Evolutionary conservation across 2,329 filamentous ascomycete species (phyloP).

Genomic region (Thielaviopsis musarum): DNA sequence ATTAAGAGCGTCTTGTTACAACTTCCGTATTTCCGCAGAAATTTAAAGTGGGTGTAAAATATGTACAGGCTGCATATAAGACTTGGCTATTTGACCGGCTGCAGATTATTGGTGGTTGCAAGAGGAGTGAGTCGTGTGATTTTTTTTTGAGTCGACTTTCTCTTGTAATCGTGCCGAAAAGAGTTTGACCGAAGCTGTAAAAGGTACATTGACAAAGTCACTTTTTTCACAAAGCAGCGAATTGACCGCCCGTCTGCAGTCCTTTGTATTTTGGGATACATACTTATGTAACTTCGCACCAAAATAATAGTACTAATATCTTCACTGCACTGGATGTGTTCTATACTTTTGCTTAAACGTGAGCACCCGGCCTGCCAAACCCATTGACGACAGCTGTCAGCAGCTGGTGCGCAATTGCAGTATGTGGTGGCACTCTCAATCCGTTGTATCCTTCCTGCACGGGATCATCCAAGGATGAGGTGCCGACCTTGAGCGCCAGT

Average conservation of each 20-base stretch:
- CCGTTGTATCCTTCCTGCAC: slow-evolving; percentile 50
- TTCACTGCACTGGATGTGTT: no score
- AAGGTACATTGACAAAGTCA: not conserved
- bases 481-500: slow-evolving; percentile 46
- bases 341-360: not conserved
- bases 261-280: no score
- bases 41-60: no score
- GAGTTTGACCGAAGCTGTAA: not conserved
- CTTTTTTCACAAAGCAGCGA: not conserved
- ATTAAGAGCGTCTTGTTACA: no score
- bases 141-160: not conserved
- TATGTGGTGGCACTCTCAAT: slow-evolving; percentile 64
- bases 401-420: slow-evolving; percentile 84
- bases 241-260: no score
- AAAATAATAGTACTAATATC: no score
- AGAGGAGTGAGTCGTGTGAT: no score
- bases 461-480: slow-evolving; percentile 48
- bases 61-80: no score
- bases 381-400: slow-evolving; percentile 65
- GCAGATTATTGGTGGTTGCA: no score
- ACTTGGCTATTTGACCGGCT: no score
- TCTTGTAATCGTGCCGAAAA: not conserved
- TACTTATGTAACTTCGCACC: no score
- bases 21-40: no score
- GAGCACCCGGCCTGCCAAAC: slow-evolving; percentile 20